A percentile compares a stretch with the other conserved stretches of the same genome.
These are phyloP conservation scores for Penicillium atrosanguineum DNA, from an alignment of 495 filamentous ascomycete species.

Conservation along the genomic window DNA sequence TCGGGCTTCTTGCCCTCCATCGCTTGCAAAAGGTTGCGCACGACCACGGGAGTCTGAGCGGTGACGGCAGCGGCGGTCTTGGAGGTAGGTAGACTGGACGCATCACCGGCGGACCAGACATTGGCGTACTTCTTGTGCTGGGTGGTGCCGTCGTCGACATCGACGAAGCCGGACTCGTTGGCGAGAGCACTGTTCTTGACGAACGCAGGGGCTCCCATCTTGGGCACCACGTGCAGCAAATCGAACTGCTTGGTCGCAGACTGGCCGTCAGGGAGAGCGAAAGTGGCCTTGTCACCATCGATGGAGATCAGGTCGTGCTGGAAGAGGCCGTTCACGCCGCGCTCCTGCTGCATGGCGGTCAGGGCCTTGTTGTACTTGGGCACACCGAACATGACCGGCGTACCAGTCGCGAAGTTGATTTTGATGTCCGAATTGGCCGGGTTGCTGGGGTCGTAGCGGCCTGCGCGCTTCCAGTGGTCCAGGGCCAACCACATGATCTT, in stretches of 20 bases:
- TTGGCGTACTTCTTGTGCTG: constrained; percentile 63
- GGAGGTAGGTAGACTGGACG: constrained; percentile 62
- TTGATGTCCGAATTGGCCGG: constrained; percentile 48
- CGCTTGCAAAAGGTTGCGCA: constrained; percentile 51
- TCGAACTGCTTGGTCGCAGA: constrained; percentile 55
- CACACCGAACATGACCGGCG: constrained; percentile 65
- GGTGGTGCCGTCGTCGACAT: constrained; percentile 59
- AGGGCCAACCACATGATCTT: constrained; percentile 71
- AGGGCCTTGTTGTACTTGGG: constrained; percentile 64
- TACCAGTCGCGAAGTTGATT: constrained; percentile 62
- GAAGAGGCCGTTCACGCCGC: constrained; percentile 65
- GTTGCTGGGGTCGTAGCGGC: constrained; percentile 50
- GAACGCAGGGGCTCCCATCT: constrained; percentile 60
- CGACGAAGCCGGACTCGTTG: constrained; percentile 61
- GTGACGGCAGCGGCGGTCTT: constrained; percentile 70
- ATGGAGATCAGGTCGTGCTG: constrained; percentile 63
- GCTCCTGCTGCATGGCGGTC: constrained; percentile 58
- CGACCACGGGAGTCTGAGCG: constrained; percentile 58
- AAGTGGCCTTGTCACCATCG: constrained; percentile 55
- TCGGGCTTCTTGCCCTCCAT: constrained; percentile 55
- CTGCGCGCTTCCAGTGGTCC: constrained; percentile 61
- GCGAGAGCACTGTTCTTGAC: constrained; percentile 57
- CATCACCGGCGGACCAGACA: constrained; percentile 69
- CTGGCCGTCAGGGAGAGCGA: constrained; percentile 45
- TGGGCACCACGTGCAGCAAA: constrained; percentile 59